These are phyloP conservation scores for Annona squamosa DNA, from an alignment of 164 flowering plant genomes.

Conservation along the genomic window DNA sequence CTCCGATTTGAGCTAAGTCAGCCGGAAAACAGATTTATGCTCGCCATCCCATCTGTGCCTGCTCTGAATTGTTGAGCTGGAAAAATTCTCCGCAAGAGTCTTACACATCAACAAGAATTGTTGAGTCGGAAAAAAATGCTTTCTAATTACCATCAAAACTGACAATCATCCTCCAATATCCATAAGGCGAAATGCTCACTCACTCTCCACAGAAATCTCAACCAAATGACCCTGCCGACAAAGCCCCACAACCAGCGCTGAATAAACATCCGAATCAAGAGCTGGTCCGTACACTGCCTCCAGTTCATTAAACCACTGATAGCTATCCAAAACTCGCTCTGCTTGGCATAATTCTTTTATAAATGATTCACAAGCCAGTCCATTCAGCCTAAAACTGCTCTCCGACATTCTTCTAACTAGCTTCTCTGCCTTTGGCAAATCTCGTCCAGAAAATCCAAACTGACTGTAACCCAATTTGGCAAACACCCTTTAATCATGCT, in stretches of 20 bases:
- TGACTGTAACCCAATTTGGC: constrained; percentile 23
- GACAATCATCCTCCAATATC: neutral
- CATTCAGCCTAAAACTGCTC: constrained; percentile 48
- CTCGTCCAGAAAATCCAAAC: constrained; percentile 22
- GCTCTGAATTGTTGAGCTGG: no score
- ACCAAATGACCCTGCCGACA: constrained; percentile 28
- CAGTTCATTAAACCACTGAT: constrained; percentile 31
- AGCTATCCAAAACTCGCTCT: constrained; percentile 46
- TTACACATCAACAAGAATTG: no score
- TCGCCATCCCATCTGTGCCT: no score
- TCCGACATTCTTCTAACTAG: constrained; percentile 47
- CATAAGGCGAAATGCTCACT: constrained; percentile 18
- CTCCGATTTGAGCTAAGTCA: no score
- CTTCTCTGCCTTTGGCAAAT: constrained; percentile 54
- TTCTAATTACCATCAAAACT: no score
- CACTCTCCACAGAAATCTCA: constrained; percentile 48
- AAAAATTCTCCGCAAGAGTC: no score
- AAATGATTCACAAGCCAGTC: constrained; percentile 46
- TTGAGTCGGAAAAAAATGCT: no score
- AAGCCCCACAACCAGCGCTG: constrained; percentile 52
- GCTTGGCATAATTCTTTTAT: constrained; percentile 41
- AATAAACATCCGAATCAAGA: constrained; percentile 54
- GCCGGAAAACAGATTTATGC: no score
- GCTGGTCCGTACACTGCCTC: constrained; percentile 28
- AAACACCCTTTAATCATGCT: constrained; percentile 12